Evolutionary conservation across 2,329 filamentous ascomycete species (phyloP).

Genomic region (Tothia fuscella): DNA sequence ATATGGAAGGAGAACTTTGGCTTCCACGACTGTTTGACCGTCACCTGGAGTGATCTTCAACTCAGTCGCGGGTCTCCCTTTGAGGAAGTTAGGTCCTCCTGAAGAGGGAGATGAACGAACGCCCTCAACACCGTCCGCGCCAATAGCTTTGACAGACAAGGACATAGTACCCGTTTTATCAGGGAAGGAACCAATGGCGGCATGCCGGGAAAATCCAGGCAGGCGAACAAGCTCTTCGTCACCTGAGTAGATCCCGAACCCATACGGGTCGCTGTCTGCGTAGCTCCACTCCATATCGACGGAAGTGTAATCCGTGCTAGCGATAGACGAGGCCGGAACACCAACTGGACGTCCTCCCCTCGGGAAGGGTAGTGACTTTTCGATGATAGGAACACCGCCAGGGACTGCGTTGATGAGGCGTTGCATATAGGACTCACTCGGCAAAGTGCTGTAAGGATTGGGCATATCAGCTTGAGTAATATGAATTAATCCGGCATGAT

Average conservation of each 20-base stretch:
- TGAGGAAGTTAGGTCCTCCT: too few relatives aligned
- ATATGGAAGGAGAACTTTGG: slow-evolving; percentile 1
- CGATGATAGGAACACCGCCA: neutral
- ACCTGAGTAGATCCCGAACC: neutral
- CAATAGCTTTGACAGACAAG: too few relatives aligned
- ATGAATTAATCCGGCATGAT: neutral
- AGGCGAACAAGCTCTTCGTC: slow-evolving; percentile 2
- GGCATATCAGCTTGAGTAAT: neutral
- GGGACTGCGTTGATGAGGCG: neutral
- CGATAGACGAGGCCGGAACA: too few relatives aligned
- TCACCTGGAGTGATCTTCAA: neutral
- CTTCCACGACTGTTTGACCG: neutral
- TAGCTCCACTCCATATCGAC: too few relatives aligned
- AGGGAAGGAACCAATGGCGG: slow-evolving; percentile 3
- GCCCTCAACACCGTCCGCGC: too few relatives aligned
- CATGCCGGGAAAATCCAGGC: neutral
- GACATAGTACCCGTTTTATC: too few relatives aligned
- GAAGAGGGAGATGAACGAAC: too few relatives aligned
- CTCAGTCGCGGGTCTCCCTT: neutral
- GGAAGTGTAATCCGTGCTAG: too few relatives aligned
- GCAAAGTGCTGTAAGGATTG: slow-evolving; percentile 1
- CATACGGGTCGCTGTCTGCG: neutral
- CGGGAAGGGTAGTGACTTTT: neutral
- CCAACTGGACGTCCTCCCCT: neutral
- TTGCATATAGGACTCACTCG: neutral